These are phyloP conservation scores for Epichloe sylvatica DNA, from an alignment of 2,329 filamentous ascomycete species.

Conservation along the genomic window DNA sequence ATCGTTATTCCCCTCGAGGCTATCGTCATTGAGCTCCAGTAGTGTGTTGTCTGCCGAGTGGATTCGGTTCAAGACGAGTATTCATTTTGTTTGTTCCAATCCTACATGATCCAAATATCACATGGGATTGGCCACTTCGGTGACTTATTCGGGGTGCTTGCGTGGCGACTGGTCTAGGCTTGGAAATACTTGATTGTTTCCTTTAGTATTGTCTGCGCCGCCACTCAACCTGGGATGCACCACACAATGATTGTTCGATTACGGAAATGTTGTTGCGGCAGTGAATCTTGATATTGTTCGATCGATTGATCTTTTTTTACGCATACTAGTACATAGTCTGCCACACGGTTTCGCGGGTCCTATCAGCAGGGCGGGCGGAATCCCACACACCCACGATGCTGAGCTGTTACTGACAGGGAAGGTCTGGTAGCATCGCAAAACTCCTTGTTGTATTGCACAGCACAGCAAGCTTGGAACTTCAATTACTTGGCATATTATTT, in stretches of 20 bases:
- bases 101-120: background rate
- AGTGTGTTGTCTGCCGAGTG: background rate
- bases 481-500: too few relatives aligned
- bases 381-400: too few relatives aligned
- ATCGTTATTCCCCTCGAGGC: background rate
- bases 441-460: too few relatives aligned
- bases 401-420: too few relatives aligned
- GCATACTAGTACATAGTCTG: too few relatives aligned
- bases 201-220: constrained; percentile 12
- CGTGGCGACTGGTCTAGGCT: background rate
- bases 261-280: too few relatives aligned
- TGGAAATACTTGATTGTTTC: background rate
- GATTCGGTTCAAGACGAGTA: background rate
- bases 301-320: too few relatives aligned
- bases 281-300: too few relatives aligned
- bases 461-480: too few relatives aligned
- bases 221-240: background rate
- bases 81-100: background rate
- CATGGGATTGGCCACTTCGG: background rate
- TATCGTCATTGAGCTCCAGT: background rate
- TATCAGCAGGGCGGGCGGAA: too few relatives aligned
- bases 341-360: too few relatives aligned
- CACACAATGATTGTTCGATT: background rate
- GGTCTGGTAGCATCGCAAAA: too few relatives aligned
- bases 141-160: background rate